Percentiles rank a stretch among this genome's conserved stretches.
phyloP scores from a whole-genome alignment of 2,329 filamentous ascomycete species.

The Aphanoascus verrucosus region DNA sequence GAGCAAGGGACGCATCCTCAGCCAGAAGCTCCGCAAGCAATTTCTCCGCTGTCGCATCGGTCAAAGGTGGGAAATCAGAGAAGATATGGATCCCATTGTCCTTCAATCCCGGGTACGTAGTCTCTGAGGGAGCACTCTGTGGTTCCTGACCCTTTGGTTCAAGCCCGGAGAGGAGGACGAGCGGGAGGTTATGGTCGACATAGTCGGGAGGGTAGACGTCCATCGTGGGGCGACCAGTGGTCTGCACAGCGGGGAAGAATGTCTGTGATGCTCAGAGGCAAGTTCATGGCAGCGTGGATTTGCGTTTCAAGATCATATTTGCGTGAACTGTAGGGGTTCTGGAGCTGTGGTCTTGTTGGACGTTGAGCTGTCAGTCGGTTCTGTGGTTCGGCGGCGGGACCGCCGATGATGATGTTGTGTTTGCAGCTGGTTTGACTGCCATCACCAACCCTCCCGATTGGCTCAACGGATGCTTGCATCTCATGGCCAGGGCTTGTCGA shows the following conservation, averaged over 20 bases:
- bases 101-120: slow-evolving; percentile 33
- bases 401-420: background rate
- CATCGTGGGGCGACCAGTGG: slow-evolving; percentile 28
- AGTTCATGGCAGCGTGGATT: slow-evolving; percentile 5
- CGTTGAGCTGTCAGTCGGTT: background rate
- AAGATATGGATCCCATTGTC: slow-evolving; percentile 53
- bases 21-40: slow-evolving; percentile 57
- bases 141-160: slow-evolving; percentile 23
- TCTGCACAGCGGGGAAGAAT: background rate
- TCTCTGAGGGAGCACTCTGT: slow-evolving; percentile 13
- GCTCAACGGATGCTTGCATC: background rate
- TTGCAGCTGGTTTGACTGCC: too few species aligned
- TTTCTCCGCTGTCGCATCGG: slow-evolving; percentile 52
- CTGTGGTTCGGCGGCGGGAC: background rate
- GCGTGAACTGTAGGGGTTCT: slow-evolving; percentile 5
- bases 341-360: background rate
- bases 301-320: slow-evolving; percentile 22
- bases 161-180: slow-evolving; percentile 73
- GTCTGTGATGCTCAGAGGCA: background rate
- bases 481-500: too few species aligned
- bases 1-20: slow-evolving; percentile 52
- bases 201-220: slow-evolving; percentile 51
- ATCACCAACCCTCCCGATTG: background rate
- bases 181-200: slow-evolving; percentile 74
- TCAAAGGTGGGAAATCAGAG: slow-evolving; percentile 60